A percentile compares a stretch with the other conserved stretches of the same genome.
These are phyloP conservation scores for Candida sp. DNA, from an alignment of 1,139 yeast species.

Conservation along the genomic window DNA sequence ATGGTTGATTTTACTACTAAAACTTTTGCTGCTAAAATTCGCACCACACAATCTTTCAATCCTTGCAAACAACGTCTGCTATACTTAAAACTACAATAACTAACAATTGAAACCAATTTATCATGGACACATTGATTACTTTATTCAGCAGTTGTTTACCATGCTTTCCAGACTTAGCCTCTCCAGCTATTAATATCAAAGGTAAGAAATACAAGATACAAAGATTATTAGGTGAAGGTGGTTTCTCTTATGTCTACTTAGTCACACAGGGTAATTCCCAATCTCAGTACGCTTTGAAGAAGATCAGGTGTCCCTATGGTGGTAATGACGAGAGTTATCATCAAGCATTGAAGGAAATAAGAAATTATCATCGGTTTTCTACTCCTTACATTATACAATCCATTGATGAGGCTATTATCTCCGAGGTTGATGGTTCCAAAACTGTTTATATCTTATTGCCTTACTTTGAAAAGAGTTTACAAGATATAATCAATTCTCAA, in stretches of 20 bases:
- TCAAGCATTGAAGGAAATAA: slow-evolving; percentile 73
- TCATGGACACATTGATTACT: slow-evolving; percentile 26
- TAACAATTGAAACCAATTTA: not conserved
- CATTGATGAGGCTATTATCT: slow-evolving; percentile 67
- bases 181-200: slow-evolving; percentile 52
- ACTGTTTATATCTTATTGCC: slow-evolving; percentile 80
- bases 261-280: slow-evolving; percentile 51
- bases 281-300: slow-evolving; percentile 70
- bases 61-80: not conserved
- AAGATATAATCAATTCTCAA: slow-evolving; percentile 67
- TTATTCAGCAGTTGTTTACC: slow-evolving; percentile 34
- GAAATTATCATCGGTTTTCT: slow-evolving; percentile 66
- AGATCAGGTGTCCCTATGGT: slow-evolving; percentile 87
- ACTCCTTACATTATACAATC: slow-evolving; percentile 65
- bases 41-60: not conserved
- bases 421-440: slow-evolving; percentile 75
- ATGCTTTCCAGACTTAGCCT: slow-evolving; percentile 36
- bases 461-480: slow-evolving; percentile 67
- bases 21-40: not conserved
- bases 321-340: slow-evolving; percentile 57
- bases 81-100: too few relatives aligned
- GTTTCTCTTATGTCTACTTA: slow-evolving; percentile 84
- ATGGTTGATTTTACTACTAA: too few relatives aligned
- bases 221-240: slow-evolving; percentile 83
- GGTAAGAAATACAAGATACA: slow-evolving; percentile 52